Evolutionary conservation across 2,329 filamentous ascomycete genomes (phyloP), one percentile per base, ranked within the genome.

Genomic region (Exophiala xenobiotica): DNA sequence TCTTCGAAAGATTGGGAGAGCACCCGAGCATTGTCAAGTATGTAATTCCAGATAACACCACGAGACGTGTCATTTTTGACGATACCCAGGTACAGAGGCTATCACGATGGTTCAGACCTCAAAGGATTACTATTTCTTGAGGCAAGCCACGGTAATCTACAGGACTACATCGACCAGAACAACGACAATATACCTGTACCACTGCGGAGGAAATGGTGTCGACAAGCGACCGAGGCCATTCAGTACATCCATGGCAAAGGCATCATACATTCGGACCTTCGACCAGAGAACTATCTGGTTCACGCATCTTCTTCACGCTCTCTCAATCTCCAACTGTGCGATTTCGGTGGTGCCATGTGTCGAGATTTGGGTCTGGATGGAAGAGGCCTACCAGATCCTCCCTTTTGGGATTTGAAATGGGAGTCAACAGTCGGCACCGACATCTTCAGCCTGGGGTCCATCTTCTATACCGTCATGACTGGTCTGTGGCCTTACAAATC

Each of bases 221-320:
- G 49, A 20, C 61, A 69, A 56, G 60, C 61, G 35, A 61, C 61
- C 19, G 65, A 67, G 57, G 59, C 63, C 14, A 52, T 69, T 46
- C 52, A 51, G 29, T 65, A 61, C 49, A 61, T 67, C 16, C 64
- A 69, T 46, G 41, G 51, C 45, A 59, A 57, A 14, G 66, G 65
- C 19, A 62, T 70, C 6, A 63, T 69, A 27, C 64, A 69, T 57
- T 69, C 64, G 7, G 67, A 70, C 57, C 60, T 69, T 19, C 63
- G 65, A 18, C 67, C 66, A 27, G 57, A 63, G 19, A 68, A 69
- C 45, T 61, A 65, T 31, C 60, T 70, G 14, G 59, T 70, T 19
- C 61, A 70, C 53, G 56, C 49, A 26, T 62, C 56, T 22, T 62
- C 56, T 22, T 43, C 42, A 16, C 20, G 46, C 26, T 58, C 60